Percentiles rank a stretch among this genome's conserved stretches.
These are phyloP conservation scores for Pythium dissimile DNA, from an alignment of 352 stramenopile genomes.

Conservation along the genomic window DNA sequence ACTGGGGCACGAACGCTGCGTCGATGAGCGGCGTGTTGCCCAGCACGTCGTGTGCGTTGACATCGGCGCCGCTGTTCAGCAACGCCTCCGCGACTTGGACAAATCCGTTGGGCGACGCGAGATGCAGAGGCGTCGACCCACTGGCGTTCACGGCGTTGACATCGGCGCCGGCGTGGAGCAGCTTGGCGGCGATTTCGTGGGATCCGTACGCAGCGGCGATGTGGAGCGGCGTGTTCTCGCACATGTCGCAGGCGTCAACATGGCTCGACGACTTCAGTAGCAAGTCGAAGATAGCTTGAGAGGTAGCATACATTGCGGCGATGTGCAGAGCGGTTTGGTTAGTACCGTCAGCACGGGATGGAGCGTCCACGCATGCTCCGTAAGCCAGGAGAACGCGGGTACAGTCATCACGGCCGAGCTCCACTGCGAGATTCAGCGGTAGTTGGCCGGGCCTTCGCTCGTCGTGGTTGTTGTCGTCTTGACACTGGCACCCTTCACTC, in stretches of 20 bases:
- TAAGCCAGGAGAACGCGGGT: constrained; percentile 24
- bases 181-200: constrained; percentile 4
- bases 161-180: constrained; percentile 25
- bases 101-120: constrained; percentile 35
- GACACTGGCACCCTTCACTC: too few relatives aligned
- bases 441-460: too few relatives aligned
- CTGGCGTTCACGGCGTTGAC: constrained; percentile 27
- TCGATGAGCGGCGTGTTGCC: constrained; percentile 38
- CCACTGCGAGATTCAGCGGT: constrained; percentile 13
- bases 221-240: constrained; percentile 37
- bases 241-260: constrained; percentile 25
- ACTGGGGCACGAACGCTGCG: constrained; percentile 34
- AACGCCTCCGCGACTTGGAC: constrained; percentile 24
- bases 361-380: constrained; percentile 22
- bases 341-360: constrained; percentile 11
- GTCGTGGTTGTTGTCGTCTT: not conserved
- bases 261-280: constrained; percentile 10
- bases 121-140: constrained; percentile 28
- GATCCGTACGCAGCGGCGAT: constrained; percentile 35
- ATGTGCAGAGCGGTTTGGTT: constrained; percentile 31
- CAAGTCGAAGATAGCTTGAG: constrained; percentile 2
- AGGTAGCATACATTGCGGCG: constrained; percentile 28
- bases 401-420: not conserved
- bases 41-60: constrained; percentile 23
- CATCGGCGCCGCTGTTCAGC: constrained; percentile 24